phyloP scores from a whole-genome alignment of 2,329 filamentous ascomycete species.

The Hortaea werneckii region DNA sequence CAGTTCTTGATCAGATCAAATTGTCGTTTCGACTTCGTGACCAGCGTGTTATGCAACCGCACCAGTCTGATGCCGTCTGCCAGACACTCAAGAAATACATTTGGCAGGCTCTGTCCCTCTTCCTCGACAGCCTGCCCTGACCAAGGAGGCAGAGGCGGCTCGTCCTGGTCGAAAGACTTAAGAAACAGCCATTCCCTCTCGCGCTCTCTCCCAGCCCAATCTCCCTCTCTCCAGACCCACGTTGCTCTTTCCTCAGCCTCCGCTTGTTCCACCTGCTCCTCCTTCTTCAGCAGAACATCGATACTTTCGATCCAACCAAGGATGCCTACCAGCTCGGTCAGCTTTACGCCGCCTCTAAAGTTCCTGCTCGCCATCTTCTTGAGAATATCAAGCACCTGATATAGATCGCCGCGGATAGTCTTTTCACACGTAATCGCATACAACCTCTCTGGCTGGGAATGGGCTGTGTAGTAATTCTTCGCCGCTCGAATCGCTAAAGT shows the following conservation, averaged over 20 bases:
- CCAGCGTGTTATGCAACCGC: constrained; percentile 78
- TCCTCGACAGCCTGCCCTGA: constrained; percentile 31
- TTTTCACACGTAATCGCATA: constrained; percentile 82
- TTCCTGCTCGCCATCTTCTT: constrained; percentile 84
- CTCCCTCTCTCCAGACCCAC: constrained; percentile 71
- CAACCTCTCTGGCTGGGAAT: constrained; percentile 75
- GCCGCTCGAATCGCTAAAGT: constrained; percentile 93
- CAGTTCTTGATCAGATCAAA: constrained; percentile 84
- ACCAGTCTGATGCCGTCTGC: constrained; percentile 74
- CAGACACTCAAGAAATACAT: constrained; percentile 64
- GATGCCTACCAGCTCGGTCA: constrained; percentile 68
- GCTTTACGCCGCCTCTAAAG: constrained; percentile 71
- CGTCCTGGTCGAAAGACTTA: constrained; percentile 56
- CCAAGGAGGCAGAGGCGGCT: constrained; percentile 59
- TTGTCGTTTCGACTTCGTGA: constrained; percentile 71
- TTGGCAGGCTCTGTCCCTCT: constrained; percentile 11
- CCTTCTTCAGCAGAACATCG: constrained; percentile 62
- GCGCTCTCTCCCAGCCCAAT: constrained; percentile 63
- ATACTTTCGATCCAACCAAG: constrained; percentile 71
- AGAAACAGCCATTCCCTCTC: constrained; percentile 77
- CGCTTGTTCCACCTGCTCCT: constrained; percentile 65
- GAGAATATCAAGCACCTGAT: constrained; percentile 78
- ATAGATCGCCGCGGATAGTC: constrained; percentile 70
- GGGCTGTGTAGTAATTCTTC: constrained; percentile 91
- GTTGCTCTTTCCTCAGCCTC: constrained; percentile 59